phyloP scores from a whole-genome alignment of 345 rosid genomes.

The Schrenkiella parvula region DNA sequence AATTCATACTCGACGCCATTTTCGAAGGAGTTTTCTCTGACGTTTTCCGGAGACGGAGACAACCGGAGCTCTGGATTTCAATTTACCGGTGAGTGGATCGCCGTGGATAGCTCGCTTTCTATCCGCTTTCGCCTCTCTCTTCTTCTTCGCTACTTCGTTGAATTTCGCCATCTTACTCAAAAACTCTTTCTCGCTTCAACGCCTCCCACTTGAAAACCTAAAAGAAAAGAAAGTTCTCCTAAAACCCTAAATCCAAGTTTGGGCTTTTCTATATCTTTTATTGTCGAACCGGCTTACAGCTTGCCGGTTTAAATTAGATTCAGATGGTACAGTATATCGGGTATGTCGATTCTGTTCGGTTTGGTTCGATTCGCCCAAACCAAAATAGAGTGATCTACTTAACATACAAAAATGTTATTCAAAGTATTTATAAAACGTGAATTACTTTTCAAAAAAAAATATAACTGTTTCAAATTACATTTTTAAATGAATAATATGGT shows the following conservation, averaged over 20 bases:
- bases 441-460: not conserved
- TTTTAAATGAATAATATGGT: not conserved
- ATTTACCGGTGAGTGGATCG: slow-evolving; percentile 56
- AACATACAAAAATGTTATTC: not conserved
- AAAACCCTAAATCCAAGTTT: slow-evolving; percentile 27
- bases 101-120: slow-evolving; percentile 65
- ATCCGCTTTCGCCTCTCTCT: slow-evolving; percentile 52
- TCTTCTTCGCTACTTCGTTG: slow-evolving; percentile 72
- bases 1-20: slow-evolving; percentile 63
- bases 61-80: slow-evolving; percentile 43
- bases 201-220: not conserved
- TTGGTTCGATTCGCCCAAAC: not conserved
- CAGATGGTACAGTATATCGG: not conserved
- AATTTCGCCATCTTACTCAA: slow-evolving; percentile 63
- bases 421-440: not conserved
- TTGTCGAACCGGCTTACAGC: not conserved
- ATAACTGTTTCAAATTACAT: not conserved
- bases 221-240: not conserved
- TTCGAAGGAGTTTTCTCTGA: slow-evolving; percentile 65
- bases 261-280: slow-evolving; percentile 7
- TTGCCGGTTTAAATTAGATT: not conserved
- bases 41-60: slow-evolving; percentile 74
- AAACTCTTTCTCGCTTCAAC: not conserved
- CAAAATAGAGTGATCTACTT: not conserved
- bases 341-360: not conserved